Percentiles rank a stretch among this genome's conserved stretches.
Evolutionary conservation across 1,284 basidiomycete genomes (phyloP).

Genomic region (Schizophyllum amplum): DNA sequence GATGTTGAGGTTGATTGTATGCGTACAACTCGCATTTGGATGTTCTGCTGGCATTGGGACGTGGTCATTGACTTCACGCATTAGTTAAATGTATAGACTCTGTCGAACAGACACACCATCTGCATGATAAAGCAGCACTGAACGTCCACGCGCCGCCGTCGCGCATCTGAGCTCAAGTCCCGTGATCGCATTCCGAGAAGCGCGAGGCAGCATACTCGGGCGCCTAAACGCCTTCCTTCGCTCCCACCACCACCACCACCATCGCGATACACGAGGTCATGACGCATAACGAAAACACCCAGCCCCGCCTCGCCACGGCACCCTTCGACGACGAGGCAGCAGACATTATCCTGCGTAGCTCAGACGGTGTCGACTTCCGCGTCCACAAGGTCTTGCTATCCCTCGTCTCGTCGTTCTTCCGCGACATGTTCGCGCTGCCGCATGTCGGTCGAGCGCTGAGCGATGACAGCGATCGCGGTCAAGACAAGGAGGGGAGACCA

Average conservation of each 20-base stretch:
- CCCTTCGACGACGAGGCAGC: slow-evolving; percentile 5
- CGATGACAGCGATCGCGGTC: background rate
- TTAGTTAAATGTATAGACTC: too few relatives aligned
- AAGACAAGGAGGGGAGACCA: background rate
- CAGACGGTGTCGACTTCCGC: slow-evolving; percentile 10
- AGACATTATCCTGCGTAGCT: slow-evolving; percentile 7
- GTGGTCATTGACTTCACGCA: too few relatives aligned
- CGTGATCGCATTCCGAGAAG: background rate
- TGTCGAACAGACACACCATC: too few relatives aligned
- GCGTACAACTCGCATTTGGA: too few relatives aligned
- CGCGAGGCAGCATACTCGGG: background rate
- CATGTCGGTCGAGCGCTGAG: background rate
- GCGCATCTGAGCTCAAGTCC: background rate
- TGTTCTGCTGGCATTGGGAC: too few relatives aligned
- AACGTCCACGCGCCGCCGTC: too few relatives aligned
- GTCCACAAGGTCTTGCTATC: slow-evolving; percentile 8
- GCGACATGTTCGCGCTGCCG: slow-evolving; percentile 7
- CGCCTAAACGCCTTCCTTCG: background rate
- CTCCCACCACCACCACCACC: background rate
- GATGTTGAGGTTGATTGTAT: too few relatives aligned
- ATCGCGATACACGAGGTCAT: background rate
- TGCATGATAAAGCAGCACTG: too few relatives aligned
- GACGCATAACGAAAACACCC: background rate
- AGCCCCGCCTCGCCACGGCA: background rate
- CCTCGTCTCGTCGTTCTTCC: slow-evolving; percentile 8